Percentiles rank a stretch among this genome's conserved stretches.
These are phyloP conservation scores for Colletotrichum sp. DNA, from an alignment of 2,329 filamentous ascomycete genomes.

Conservation along the genomic window DNA sequence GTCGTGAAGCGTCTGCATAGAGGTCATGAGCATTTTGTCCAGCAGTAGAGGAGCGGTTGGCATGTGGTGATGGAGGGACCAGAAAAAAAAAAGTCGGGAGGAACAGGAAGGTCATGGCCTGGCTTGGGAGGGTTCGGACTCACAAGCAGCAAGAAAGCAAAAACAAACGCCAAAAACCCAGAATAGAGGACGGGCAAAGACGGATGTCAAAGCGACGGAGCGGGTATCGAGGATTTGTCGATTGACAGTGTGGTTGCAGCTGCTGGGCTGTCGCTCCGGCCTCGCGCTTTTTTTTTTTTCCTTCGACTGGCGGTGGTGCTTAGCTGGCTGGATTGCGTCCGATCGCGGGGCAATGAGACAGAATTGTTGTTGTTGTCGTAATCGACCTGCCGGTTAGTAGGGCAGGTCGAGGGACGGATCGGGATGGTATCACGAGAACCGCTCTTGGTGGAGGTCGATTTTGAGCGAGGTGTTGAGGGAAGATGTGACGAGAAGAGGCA, in stretches of 20 bases:
- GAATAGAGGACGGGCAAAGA: neutral
- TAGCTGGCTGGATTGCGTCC: neutral
- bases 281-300: constrained; percentile 6
- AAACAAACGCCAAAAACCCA: constrained; percentile 23
- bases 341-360: constrained; percentile 4
- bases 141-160: constrained; percentile 15
- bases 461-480: neutral
- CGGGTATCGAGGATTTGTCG: neutral
- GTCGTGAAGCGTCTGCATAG: constrained; percentile 28
- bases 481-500: constrained; percentile 5
- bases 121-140: neutral
- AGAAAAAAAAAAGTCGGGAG: neutral
- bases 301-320: neutral
- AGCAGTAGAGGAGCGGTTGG: neutral
- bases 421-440: neutral
- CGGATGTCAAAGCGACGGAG: constrained; percentile 7
- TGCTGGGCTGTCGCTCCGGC: neutral
- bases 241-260: neutral
- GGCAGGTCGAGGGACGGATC: neutral
- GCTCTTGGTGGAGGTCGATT: neutral
- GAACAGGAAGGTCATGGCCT: neutral
- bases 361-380: neutral
- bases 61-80: neutral
- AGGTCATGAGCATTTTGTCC: neutral
- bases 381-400: neutral